Conservation (phyloP, 768 basidiomycete species). For the Phaeolepiota aurea region DNA sequence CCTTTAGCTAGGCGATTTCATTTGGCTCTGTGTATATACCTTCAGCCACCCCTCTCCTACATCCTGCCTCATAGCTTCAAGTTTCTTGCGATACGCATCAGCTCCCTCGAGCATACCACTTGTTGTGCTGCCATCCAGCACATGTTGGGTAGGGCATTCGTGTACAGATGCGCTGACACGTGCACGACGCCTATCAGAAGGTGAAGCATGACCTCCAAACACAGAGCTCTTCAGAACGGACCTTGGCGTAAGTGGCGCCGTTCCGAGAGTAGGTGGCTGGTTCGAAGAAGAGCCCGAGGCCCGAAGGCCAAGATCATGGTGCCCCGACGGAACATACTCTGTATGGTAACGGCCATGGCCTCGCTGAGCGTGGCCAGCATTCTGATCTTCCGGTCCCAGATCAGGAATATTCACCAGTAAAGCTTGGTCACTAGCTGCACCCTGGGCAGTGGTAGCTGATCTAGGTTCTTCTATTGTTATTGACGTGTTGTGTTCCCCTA, state of each 20-base stretch:
- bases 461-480: too few relatives aligned
- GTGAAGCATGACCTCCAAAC: too few relatives aligned
- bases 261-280: constrained; percentile 8
- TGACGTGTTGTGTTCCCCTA: too few relatives aligned
- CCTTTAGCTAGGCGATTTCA: constrained; percentile 3
- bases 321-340: constrained; percentile 24
- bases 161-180: constrained; percentile 56
- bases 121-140: constrained; percentile 11
- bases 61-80: constrained; percentile 78
- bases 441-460: constrained; percentile 11
- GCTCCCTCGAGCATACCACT: constrained; percentile 36
- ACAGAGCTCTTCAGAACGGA: too few relatives aligned
- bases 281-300: constrained; percentile 3
- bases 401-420: not conserved
- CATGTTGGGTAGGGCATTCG: constrained; percentile 46
- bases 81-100: constrained; percentile 66
- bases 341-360: constrained; percentile 45
- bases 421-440: constrained; percentile 6
- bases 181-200: constrained; percentile 36
- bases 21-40: constrained; percentile 49
- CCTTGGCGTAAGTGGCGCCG: constrained; percentile 27
- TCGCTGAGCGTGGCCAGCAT: too few relatives aligned
- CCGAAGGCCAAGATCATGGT: constrained; percentile 6
- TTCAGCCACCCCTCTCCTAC: constrained; percentile 89
- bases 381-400: constrained; percentile 1